Base-by-base conservation (phyloP, 345 rosid genomes). In the Eucalyptus curtisii region DNA sequence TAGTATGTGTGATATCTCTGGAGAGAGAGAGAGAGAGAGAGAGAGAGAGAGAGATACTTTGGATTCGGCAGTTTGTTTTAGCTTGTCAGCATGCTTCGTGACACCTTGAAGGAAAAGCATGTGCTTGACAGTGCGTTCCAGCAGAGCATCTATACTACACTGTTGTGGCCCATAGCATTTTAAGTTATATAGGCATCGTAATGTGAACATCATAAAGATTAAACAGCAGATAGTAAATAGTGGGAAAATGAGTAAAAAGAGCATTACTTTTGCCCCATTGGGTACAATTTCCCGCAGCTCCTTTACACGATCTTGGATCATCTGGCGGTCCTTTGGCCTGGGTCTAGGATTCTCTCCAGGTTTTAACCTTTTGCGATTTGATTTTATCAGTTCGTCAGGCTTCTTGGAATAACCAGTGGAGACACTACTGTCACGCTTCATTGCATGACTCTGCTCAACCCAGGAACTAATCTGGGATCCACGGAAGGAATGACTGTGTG, bases 41-140 rank as follows among this genome's bases (percentile, higher is more conserved):
- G 81, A 71, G 81, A 25, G 57, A 64, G 22, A 31, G 57, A 49
- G 12, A 49, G 80, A 27, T 93, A 98, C 99, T 96, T 96, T 98
- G 19, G 99, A 93, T 89, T 96, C 99, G 47, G 94, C 97, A 0
- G 97, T 94, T 61, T 95, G 95, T 91, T 96, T 96, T 55, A 98
- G 94, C 92, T 96, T 97, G 93, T 98, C 99, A 7, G 97, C 95
- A 90, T 98, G 99, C 94, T 96, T 97, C 1, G 96, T 95, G 89
- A 98, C 99, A 79, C 97, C 95, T 94, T 98, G 99, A 91, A 98
- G 94, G 97, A 98, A 98, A 91, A 96, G 98, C 99, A 98, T 98
- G 89, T 98, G 99, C 93, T 96, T 98, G 92, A 98, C 94, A 61
- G 99, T 98, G 8, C 95, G 97, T 90, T 98, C 99, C 1, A 98